These are phyloP conservation scores for Ceratocystis alfenasii DNA, from an alignment of 2,329 filamentous ascomycete species.

Conservation along the genomic window DNA sequence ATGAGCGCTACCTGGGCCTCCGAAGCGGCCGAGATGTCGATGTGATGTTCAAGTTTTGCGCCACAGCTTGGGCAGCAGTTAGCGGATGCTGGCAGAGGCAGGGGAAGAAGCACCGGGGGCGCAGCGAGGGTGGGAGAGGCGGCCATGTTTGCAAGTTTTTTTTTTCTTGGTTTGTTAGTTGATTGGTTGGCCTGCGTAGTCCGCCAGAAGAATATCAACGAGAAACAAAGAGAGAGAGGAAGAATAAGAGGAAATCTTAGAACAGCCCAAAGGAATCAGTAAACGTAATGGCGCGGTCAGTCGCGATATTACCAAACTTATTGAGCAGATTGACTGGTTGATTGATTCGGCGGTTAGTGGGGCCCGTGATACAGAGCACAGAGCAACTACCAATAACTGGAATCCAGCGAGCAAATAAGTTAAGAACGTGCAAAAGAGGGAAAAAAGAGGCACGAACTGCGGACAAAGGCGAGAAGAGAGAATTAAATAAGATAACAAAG, in stretches of 20 bases:
- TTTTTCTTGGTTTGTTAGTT: neutral
- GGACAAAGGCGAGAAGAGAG: neutral
- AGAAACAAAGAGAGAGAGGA: neutral
- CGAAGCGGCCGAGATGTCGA: slow-evolving; percentile 23
- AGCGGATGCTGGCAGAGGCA: slow-evolving; percentile 25
- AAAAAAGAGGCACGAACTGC: neutral
- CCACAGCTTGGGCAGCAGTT: slow-evolving; percentile 43
- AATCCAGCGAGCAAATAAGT: neutral
- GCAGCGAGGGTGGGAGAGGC: slow-evolving; percentile 12
- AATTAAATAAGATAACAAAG: neutral
- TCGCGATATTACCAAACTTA: neutral
- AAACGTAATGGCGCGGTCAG: neutral
- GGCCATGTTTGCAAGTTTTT: neutral
- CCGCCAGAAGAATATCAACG: neutral
- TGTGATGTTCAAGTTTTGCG: slow-evolving; percentile 30
- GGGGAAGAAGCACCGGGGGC: slow-evolving; percentile 16
- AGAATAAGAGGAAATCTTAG: neutral
- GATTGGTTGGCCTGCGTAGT: neutral
- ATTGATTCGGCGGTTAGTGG: neutral
- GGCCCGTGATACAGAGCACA: neutral
- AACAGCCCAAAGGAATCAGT: neutral
- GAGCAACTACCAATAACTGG: neutral
- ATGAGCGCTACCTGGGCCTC: slow-evolving; percentile 20
- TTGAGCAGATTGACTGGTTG: neutral
- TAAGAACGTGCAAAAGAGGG: neutral